Evolutionary conservation across 1,284 basidiomycete genomes (phyloP).

Genomic region (Ceratobasidium papillatum): DNA sequence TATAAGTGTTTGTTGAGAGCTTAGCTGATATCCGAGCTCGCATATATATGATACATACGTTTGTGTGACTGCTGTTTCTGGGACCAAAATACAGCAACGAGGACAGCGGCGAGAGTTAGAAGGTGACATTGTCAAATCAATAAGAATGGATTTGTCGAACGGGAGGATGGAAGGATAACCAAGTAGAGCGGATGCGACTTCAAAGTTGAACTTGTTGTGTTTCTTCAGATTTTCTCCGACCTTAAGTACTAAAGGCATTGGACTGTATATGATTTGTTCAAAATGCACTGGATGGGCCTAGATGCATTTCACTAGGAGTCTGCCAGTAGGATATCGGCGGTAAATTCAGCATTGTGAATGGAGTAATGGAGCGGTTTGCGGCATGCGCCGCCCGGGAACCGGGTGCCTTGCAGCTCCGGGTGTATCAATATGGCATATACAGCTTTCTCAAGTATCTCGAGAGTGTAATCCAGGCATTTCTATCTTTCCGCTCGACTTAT

Average conservation of each 20-base stretch:
- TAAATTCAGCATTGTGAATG: not conserved
- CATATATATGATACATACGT: not conserved
- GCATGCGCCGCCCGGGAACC: not conserved
- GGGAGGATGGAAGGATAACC: too few relatives aligned
- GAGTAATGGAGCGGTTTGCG: not conserved
- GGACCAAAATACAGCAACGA: not conserved
- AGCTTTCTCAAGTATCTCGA: not conserved
- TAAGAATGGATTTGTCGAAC: too few relatives aligned
- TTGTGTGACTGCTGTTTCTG: not conserved
- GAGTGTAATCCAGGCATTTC: not conserved
- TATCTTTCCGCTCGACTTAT: not conserved
- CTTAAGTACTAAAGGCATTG: not conserved
- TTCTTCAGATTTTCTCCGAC: not conserved
- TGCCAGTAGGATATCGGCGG: not conserved
- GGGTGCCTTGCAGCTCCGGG: not conserved
- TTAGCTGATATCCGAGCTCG: not conserved
- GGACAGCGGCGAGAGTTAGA: not conserved
- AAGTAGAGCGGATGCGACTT: not conserved
- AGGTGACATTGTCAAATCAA: not conserved
- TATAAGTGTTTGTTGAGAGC: too few relatives aligned
- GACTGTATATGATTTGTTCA: not conserved
- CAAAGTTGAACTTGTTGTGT: not conserved
- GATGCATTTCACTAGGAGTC: not conserved
- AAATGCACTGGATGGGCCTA: not conserved
- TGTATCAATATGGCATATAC: not conserved